These are phyloP conservation scores for Aspergillus flavus DNA, from an alignment of 2,329 filamentous ascomycete genomes.

Conservation along the genomic window DNA sequence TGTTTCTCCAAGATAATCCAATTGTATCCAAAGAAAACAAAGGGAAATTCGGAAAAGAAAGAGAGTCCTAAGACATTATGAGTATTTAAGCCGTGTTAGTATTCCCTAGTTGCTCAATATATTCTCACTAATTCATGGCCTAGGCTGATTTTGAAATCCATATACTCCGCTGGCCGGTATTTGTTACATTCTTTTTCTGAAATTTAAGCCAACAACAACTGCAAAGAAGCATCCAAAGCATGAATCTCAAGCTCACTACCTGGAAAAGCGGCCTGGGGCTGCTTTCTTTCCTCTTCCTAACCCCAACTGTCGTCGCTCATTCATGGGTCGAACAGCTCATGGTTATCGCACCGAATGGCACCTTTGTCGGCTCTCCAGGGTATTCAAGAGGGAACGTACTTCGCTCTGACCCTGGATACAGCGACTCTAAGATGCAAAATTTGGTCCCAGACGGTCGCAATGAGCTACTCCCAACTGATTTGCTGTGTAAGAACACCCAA, in stretches of 20 bases:
- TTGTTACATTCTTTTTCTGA: constrained; percentile 6
- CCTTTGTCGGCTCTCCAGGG: constrained; percentile 69
- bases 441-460: constrained; percentile 57
- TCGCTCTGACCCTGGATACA: constrained; percentile 59
- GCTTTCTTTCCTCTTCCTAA: constrained; percentile 28
- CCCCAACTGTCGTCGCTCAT: constrained; percentile 57
- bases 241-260: background rate
- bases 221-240: background rate
- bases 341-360: constrained; percentile 72
- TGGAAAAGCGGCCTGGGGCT: constrained; percentile 3
- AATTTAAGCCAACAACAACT: background rate
- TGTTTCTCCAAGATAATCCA: background rate
- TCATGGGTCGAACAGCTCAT: constrained; percentile 80
- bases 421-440: constrained; percentile 62
- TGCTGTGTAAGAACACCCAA: constrained; percentile 68
- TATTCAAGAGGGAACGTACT: constrained; percentile 72
- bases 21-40: background rate
- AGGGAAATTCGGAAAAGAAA: background rate
- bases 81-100: constrained; percentile 3
- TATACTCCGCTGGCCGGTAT: constrained; percentile 21
- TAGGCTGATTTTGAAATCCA: background rate
- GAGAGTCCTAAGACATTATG: background rate
- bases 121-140: background rate
- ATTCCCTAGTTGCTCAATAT: background rate
- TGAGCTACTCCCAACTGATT: constrained; percentile 53